Percentiles rank a stretch among this genome's conserved stretches.
Conservation (phyloP, 2,329 filamentous ascomycete genomes). For the Coleophoma cylindrospora region DNA sequence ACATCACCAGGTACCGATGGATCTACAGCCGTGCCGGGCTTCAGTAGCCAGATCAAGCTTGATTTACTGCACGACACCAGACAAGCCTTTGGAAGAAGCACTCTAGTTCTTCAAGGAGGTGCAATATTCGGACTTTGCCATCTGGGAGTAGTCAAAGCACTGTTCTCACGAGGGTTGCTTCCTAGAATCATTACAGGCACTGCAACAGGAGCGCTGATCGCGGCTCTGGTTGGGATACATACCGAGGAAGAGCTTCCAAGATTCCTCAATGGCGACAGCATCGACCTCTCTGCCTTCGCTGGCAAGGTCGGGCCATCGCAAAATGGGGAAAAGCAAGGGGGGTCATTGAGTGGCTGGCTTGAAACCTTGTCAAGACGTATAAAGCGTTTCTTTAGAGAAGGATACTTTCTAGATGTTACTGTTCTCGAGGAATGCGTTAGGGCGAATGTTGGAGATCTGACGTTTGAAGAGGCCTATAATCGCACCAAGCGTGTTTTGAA, state of each 20-base stretch:
- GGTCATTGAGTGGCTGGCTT: slow-evolving; percentile 35
- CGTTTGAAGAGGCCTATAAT: slow-evolving; percentile 88
- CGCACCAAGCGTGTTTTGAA: slow-evolving; percentile 84
- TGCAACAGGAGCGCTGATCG: slow-evolving; percentile 84
- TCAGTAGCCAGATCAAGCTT: slow-evolving; percentile 54
- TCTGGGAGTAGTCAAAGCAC: slow-evolving; percentile 81
- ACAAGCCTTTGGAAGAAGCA: slow-evolving; percentile 82
- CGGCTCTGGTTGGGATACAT: slow-evolving; percentile 81
- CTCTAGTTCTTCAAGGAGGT: slow-evolving; percentile 81
- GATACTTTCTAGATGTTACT: slow-evolving; percentile 77
- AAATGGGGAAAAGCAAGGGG: slow-evolving; percentile 23
- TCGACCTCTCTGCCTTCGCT: slow-evolving; percentile 78
- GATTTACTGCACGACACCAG: slow-evolving; percentile 83
- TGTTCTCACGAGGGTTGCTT: slow-evolving; percentile 74
- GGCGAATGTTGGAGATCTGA: slow-evolving; percentile 81
- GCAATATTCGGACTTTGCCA: slow-evolving; percentile 90
- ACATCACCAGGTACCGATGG: slow-evolving; percentile 41
- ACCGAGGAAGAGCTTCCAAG: slow-evolving; percentile 77
- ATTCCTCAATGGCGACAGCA: slow-evolving; percentile 72
- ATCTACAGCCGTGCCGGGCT: slow-evolving; percentile 31
- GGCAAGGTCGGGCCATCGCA: slow-evolving; percentile 26
- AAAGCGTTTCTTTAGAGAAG: slow-evolving; percentile 65
- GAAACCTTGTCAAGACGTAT: slow-evolving; percentile 62
- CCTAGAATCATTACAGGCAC: slow-evolving; percentile 90
- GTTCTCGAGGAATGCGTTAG: slow-evolving; percentile 81